A percentile compares a stretch with the other conserved stretches of the same genome.
Conservation (phyloP, 2,329 filamentous ascomycete species). For the Trichoderma polysporum region DNA sequence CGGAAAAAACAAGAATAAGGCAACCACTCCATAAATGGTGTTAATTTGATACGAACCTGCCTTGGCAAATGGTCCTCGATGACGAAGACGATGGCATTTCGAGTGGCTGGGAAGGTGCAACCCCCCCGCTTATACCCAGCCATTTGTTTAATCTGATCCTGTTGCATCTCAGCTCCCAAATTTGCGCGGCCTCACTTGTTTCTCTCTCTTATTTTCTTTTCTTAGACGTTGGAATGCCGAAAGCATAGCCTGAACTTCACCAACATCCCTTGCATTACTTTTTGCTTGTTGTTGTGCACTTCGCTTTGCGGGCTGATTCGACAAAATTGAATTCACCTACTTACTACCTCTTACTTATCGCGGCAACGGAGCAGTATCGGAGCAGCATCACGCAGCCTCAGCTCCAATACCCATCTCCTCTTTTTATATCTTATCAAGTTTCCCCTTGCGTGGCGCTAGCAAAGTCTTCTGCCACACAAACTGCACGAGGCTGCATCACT, state of each 20-base stretch:
- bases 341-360: not conserved
- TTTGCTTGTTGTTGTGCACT: not conserved
- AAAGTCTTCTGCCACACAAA: not conserved
- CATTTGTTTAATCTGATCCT: conserved; percentile 5
- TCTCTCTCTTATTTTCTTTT: not conserved
- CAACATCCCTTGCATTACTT: not conserved
- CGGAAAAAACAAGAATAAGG: not conserved
- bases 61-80: conserved; percentile 11
- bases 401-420: not conserved
- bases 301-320: not conserved
- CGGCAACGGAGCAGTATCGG: not conserved
- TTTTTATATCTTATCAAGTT: not conserved
- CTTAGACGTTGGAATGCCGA: conserved; percentile 1
- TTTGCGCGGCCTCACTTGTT: not conserved
- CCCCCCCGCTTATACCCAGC: conserved; percentile 9
- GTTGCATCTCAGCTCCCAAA: not conserved
- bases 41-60: not conserved
- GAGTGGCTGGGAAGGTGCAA: conserved; percentile 18
- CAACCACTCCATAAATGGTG: not conserved
- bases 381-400: not conserved
- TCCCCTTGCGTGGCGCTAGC: conserved; percentile 16
- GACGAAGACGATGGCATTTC: conserved; percentile 9
- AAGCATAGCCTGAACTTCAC: not conserved
- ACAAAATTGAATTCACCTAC: not conserved
- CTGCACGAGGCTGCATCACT: conserved; percentile 10